Evolutionary conservation across 1,284 basidiomycete genomes (phyloP).

Genomic region (Hymenochaete sp.): DNA sequence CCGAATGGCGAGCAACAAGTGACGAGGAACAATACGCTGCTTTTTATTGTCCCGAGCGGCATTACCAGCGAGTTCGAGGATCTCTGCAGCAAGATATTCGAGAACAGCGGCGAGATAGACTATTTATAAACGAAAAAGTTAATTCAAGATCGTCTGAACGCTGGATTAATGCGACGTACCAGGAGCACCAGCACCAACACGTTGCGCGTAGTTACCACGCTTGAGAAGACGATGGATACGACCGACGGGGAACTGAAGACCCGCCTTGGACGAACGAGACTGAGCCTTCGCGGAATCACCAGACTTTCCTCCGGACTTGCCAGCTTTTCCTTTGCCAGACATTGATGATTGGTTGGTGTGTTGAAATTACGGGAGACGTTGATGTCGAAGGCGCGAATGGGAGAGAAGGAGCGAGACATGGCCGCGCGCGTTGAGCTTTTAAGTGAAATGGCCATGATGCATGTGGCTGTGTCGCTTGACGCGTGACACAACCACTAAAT

Average conservation of each 20-base stretch:
- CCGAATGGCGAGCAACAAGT: conserved; percentile 82
- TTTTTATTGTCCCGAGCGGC: conserved; percentile 76
- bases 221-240: conserved; percentile 88
- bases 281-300: conserved; percentile 47
- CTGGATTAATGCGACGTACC: conserved; percentile 35
- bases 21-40: conserved; percentile 82
- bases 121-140: conserved; percentile 27
- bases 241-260: conserved; percentile 84
- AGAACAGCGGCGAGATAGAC: conserved; percentile 83
- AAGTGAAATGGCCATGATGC: conserved; percentile 5
- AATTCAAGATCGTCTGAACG: conserved; percentile 2
- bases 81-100: conserved; percentile 81
- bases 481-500: conserved; percentile 19
- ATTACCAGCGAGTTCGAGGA: conserved; percentile 83
- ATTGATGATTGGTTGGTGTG: conserved; percentile 26
- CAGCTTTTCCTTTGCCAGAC: conserved; percentile 48
- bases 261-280: conserved; percentile 76
- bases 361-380: conserved; percentile 16
- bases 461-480: conserved; percentile 13
- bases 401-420: conserved; percentile 19
- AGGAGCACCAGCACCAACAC: conserved; percentile 72
- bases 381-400: conserved; percentile 16
- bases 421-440: conserved; percentile 13
- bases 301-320: conserved; percentile 50
- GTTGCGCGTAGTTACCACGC: conserved; percentile 81